Evolutionary conservation across 2,329 filamentous ascomycete species (phyloP).

Genomic region (Neophaeococcomyces mojaviensis): DNA sequence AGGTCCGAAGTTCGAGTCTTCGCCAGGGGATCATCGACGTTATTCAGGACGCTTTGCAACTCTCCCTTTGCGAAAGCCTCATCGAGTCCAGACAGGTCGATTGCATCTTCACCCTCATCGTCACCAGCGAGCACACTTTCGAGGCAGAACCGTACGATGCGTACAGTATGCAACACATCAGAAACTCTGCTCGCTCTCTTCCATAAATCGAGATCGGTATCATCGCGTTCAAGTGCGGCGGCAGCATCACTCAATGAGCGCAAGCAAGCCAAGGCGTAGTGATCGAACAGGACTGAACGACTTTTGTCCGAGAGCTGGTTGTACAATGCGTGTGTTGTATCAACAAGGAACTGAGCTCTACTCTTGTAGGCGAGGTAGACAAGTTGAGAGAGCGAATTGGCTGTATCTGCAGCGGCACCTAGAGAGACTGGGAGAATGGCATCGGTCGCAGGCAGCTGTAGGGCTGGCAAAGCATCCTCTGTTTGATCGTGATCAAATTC

Average conservation of each 20-base stretch:
- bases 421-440: slow-evolving; percentile 33
- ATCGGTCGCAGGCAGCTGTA: slow-evolving; percentile 14
- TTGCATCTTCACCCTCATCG: slow-evolving; percentile 47
- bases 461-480: slow-evolving; percentile 20
- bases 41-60: slow-evolving; percentile 41
- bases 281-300: slow-evolving; percentile 12
- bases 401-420: slow-evolving; percentile 61
- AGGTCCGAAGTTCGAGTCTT: slow-evolving; percentile 44
- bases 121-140: slow-evolving; percentile 58
- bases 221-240: slow-evolving; percentile 57
- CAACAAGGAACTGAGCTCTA: slow-evolving; percentile 83
- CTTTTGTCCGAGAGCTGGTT: slow-evolving; percentile 34
- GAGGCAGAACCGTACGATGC: slow-evolving; percentile 54
- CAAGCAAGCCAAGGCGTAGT: slow-evolving; percentile 29
- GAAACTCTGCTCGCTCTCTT: slow-evolving; percentile 52
- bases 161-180: slow-evolving; percentile 49
- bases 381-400: slow-evolving; percentile 77
- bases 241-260: slow-evolving; percentile 49
- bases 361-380: slow-evolving; percentile 94
- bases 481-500: slow-evolving; percentile 68
- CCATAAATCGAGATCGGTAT: slow-evolving; percentile 58
- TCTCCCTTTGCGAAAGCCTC: slow-evolving; percentile 48
- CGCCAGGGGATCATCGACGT: slow-evolving; percentile 50
- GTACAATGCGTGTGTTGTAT: slow-evolving; percentile 48
- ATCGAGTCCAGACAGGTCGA: slow-evolving; percentile 52